Base-by-base conservation (phyloP, 2,329 filamentous ascomycete species). In the Penicillium sp. region DNA sequence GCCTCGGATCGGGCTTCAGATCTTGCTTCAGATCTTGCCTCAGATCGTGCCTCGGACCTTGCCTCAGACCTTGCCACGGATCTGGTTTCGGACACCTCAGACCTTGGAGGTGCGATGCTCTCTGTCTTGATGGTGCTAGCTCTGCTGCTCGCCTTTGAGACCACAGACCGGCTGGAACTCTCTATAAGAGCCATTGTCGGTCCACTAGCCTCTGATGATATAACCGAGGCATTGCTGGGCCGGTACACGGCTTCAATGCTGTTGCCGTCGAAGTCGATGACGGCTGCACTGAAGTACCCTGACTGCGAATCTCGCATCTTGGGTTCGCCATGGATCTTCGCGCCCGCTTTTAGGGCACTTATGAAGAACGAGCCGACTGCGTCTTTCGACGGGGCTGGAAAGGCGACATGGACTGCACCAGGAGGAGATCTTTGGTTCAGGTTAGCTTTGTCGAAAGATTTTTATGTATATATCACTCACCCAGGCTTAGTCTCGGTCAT, bases 201-300 rank as follows among this genome's bases (percentile, higher is more conserved):
- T 19, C 65, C 65, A n/a, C 65, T 71, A 21, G 62, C 65, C 33
- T 65, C 66, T n/a, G 68, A 69, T 19, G 68, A 69, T 47, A 62
- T 66, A 29, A 64, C 59, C 16, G 67, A 66, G 0, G 70, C 65
- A 45, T 31, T 50, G 49, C 65, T 67, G 6, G 74, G 70, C 9
- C 80, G 79, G 71, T 86, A 89, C 49, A 92, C 84, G 31, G 90
- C 88, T 70, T 94, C 90, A 70, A 96, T 86, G 65, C 84, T 89
- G 76, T 96, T 95, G 50, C 90, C 90, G 76, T 96, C 91, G 53
- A 90, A 82, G 73, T 96, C 91, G 59, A 86, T 82, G 40, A 91
- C 77, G 7, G 84, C 83, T 47, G 85, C 84, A 60, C 84, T 87
- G 75, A 86, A 81, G 77, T 84, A 78, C 74, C 83, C 76, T 68